These are phyloP conservation scores for Maudiozyma barnettii DNA, from an alignment of 805 yeast species.

Conservation along the genomic window DNA sequence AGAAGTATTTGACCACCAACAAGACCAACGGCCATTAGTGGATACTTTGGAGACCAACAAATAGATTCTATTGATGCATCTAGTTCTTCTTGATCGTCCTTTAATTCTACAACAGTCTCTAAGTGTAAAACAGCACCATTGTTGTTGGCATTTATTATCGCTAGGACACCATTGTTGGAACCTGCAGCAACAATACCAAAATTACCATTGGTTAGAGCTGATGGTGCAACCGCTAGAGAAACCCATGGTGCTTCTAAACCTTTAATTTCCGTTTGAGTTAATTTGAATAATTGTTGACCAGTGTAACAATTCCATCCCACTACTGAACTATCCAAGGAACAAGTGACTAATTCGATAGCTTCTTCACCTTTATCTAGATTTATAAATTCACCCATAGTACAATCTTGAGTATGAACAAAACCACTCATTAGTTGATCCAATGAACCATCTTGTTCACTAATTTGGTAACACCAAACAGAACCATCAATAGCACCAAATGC, in stretches of 20 bases:
- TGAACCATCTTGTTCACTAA: slow-evolving; percentile 41
- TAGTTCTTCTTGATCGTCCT: slow-evolving; percentile 45
- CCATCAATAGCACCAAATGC: slow-evolving; percentile 93
- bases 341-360: slow-evolving; percentile 59
- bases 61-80: slow-evolving; percentile 73
- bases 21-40: slow-evolving; percentile 74
- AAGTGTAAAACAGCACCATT: slow-evolving; percentile 57
- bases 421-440: slow-evolving; percentile 69
- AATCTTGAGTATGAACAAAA: slow-evolving; percentile 69
- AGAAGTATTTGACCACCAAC: slow-evolving; percentile 82
- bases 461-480: slow-evolving; percentile 85
- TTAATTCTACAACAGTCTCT: slow-evolving; percentile 54
- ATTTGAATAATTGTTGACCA: slow-evolving; percentile 56
- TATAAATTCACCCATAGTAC: slow-evolving; percentile 71
- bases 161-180: slow-evolving; percentile 77
- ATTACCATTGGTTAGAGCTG: slow-evolving; percentile 35
- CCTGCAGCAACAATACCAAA: slow-evolving; percentile 64
- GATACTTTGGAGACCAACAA: slow-evolving; percentile 59
- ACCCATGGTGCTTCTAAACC: slow-evolving; percentile 88
- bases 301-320: slow-evolving; percentile 87
- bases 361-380: slow-evolving; percentile 44
- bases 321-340: slow-evolving; percentile 78
- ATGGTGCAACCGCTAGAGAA: slow-evolving; percentile 38
- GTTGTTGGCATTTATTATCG: slow-evolving; percentile 62
- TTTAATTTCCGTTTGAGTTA: slow-evolving; percentile 56